Base-by-base conservation (phyloP, 306 rosid species). In the Dryas octopetala region DNA sequence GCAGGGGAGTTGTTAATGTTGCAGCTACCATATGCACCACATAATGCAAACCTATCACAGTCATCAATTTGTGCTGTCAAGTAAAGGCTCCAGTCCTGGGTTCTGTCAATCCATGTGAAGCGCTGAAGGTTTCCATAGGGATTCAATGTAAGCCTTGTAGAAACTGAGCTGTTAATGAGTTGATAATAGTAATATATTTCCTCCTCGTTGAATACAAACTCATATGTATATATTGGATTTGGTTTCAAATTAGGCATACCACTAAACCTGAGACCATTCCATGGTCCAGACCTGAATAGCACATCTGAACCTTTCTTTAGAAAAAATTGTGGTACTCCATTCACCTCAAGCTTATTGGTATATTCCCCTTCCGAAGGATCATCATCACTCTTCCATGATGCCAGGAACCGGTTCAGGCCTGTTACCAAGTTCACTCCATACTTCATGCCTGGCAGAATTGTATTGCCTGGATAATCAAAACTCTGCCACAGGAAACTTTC, bases 1-100 rank as follows among this genome's bases (percentile, higher is more conserved):
- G 71, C 19, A 45, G 79, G 86, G 9, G 68, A 51, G 5, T 55
- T 76, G 61, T 66, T 58, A 43, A 69, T 81, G 4, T 26, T 51
- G 55, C 90, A 86, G 52, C 7, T 76, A 4, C 90, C 90, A 52
- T 83, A 46, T 13, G 65, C 76, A 52, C 90, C 86, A 76, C 90
- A 86, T 16, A 32, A 2, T 10, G 60, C 69, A 26, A 47, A 62
- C 61, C 70, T 48, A 9, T 74, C 77, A n/a, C 77, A 62, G n/a
- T 62, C 70, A 28, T 74, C 77, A 14, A 73, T 73, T 5, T 61
- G 69, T 47, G 50, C 77, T 26, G 60, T 46, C 60, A 73, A 73
- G 69, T 61, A 73, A 28, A 73, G 40, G 23, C 54, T 61, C 70
- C 70, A 74, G 14, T 46, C 70, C 69, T 74, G 65, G 9, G 52